Base-by-base conservation (phyloP, 768 basidiomycete species). In the Boletus vermiculosoides region DNA sequence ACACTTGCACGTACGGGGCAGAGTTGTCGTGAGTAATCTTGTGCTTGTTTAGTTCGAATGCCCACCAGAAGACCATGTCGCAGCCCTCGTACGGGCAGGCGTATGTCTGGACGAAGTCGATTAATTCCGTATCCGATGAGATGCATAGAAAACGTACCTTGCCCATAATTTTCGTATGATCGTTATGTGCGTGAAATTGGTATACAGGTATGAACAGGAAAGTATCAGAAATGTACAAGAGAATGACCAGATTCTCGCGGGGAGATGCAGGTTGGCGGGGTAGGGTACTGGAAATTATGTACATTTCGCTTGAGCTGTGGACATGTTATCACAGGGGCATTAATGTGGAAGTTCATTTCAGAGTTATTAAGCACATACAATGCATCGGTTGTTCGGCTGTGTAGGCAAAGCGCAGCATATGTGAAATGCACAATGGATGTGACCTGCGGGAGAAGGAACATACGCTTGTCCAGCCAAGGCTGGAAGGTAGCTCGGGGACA, bases 31-130 rank as follows among this genome's bases (percentile, higher is more conserved):
- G 66, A 0, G 9, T 18, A 6, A 16, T 31, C 23, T 42, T 51
- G 20, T 67, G 67, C 30, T 60, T 60, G 30, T 20, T 65, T 13
- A 67, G 45, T 5, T 65, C 37, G 0, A 7, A 34, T 2, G 12
- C 20, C 33, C 28, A 56, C 12, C 10, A 4, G 23, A 70, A 68
- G 37, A 25, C 45, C 22, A 3, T 25, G n/a, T n/a, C 33, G 23
- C 66, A 70, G 18, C 45, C 18, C 0, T 18, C 15, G 15, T 40
- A 22, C 15, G 54, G 11, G 45, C 66, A 68, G 4, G 45, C 2
- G 39, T 39, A 51, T 12, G 18, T 25, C 66, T 68, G 16, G 4
- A 34, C 13, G 11, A 1, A 42, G 36, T 30, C 7, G 20, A n/a
- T 55, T 5, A 37, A n/a, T 18, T 20, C 1, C 7, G 20, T 11